Base-by-base conservation (phyloP, 345 rosid species). In the Acer negundo region DNA sequence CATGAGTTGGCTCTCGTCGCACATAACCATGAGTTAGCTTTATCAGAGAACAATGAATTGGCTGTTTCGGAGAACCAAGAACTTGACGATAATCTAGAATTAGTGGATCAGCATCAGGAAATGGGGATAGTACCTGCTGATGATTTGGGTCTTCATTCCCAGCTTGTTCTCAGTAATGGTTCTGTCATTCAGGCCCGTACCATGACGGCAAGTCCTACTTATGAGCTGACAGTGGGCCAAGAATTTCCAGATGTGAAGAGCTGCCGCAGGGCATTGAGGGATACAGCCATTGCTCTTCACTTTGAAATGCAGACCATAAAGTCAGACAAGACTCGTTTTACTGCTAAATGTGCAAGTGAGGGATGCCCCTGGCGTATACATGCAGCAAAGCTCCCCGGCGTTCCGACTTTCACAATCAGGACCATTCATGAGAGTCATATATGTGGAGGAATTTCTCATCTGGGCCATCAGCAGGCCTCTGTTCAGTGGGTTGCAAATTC, bases 341-440 rank as follows among this genome's bases (percentile, higher is more conserved):
- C 99, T 4, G 99, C 99, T 13, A 97, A 90, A 82, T 97, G 99
- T 86, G 97, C 99, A n/a, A 86, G 79, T 58, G 98, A 97, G 72
- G 98, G 93, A 64, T 97, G 99, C 73, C 99, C 97, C 6, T 97
- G 99, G 99, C 89, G 97, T 44, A 94, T 97, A 73, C 99, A 97
- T 55, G 98, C 97, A 0, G 99, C 99, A 61, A 96, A 94, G 87
- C 97, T 96, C 51, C 97, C 98, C 0, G 99, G 99, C 19, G 97
- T 96, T 75, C 98, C 99, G 1, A 94, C 98, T 15, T 97, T 97
- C 86, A 92, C 99, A 0, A 93, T 97, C 72, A 87, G 98, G 76
- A 97, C 99, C 61, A 87, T 94, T 84, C 93, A 94, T 66, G 98
- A 94, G 75, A 83, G 61, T 69, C 99, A 97, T 75, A 73, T 85